Conservation (phyloP, 257 asterid genomes). For the Capsicum baccatum region DNA sequence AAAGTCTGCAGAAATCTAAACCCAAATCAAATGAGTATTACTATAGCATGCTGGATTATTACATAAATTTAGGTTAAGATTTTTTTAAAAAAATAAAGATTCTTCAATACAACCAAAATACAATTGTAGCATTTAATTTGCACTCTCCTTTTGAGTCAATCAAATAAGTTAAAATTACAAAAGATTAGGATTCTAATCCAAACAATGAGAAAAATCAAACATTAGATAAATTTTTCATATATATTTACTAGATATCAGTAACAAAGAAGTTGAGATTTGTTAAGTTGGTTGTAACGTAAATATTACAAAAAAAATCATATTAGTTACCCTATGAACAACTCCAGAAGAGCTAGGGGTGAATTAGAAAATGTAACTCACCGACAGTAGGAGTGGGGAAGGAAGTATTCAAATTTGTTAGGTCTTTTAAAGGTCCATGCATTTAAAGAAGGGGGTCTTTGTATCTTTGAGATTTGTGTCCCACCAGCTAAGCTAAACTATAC, state of each 20-base stretch:
- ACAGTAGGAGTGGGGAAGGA: slow-evolving; percentile 53
- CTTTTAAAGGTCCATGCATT: slow-evolving; percentile 54
- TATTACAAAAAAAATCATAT: no score
- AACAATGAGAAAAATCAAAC: neutral
- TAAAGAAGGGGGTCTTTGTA: slow-evolving; percentile 34
- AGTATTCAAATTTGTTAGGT: slow-evolving; percentile 49
- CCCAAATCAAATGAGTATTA: no score
- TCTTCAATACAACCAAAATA: neutral
- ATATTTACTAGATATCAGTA: neutral
- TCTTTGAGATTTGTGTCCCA: slow-evolving; percentile 61
- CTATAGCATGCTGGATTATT: no score
- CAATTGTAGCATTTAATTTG: neutral
- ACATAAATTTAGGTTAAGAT: neutral
- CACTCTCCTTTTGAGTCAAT: neutral
- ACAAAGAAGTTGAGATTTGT: neutral
- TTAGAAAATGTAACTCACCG: slow-evolving; percentile 47
- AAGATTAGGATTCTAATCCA: neutral
- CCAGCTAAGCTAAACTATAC: neutral
- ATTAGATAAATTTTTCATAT: no score
- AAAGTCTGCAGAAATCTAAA: neutral
- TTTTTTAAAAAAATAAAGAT: neutral
- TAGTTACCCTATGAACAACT: neutral
- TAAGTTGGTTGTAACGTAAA: no score
- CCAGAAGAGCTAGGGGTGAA: slow-evolving; percentile 2
- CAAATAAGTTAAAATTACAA: neutral